Evolutionary conservation across 176 grass and related monocot species (phyloP).

Genomic region (Saccharum officinarum): DNA sequence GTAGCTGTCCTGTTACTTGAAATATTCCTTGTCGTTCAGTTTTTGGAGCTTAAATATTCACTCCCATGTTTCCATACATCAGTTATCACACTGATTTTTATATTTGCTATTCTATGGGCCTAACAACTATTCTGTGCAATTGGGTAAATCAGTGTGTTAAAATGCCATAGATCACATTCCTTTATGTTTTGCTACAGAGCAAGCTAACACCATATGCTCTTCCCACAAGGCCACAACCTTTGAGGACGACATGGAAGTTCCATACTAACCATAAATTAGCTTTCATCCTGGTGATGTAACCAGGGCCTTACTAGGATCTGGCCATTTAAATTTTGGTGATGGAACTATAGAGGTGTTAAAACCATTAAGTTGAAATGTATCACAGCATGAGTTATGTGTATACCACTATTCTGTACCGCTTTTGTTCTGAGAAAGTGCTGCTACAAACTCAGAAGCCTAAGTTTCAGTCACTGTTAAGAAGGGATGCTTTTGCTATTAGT

Average conservation of each 20-base stretch:
- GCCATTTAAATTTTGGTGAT: not conserved
- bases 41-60: not conserved
- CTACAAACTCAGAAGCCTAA: not conserved
- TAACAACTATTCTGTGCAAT: not conserved
- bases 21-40: constrained; percentile 17
- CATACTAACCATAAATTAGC: not conserved
- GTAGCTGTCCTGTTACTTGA: not conserved
- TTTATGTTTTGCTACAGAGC: not conserved
- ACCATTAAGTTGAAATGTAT: constrained; percentile 3
- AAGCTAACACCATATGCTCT: not conserved
- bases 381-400: not conserved
- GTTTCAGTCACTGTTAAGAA: not conserved
- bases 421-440: not conserved
- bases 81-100: not conserved
- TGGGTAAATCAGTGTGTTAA: not conserved
- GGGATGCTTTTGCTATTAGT: not conserved
- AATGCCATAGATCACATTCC: not conserved
- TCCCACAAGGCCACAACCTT: not conserved
- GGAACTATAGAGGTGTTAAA: not conserved
- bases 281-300: not conserved
- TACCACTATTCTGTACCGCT: not conserved
- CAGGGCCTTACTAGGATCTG: not conserved
- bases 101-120: not conserved
- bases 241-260: not conserved
- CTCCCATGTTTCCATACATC: constrained; percentile 19